Conservation (phyloP, 2,329 filamentous ascomycete genomes). For the Xylariaceae sp. region DNA sequence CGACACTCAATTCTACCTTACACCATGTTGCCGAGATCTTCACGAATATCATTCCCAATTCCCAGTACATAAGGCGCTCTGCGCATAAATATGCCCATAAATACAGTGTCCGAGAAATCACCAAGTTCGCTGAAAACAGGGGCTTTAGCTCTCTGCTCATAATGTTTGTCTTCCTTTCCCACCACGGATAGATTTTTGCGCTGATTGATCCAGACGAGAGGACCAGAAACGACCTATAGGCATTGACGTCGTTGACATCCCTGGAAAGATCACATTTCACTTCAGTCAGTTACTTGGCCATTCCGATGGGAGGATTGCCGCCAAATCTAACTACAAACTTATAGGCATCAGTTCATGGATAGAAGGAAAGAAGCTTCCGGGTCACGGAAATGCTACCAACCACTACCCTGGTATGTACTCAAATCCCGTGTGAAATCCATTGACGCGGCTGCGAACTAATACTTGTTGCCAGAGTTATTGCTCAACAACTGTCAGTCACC, state of each 20-base stretch:
- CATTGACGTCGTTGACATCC: constrained; percentile 79
- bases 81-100: constrained; percentile 82
- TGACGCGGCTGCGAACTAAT: too few species aligned
- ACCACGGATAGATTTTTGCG: not conserved
- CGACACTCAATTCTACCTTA: constrained; percentile 80
- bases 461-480: constrained; percentile 79
- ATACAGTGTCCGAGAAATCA: constrained; percentile 88
- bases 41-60: constrained; percentile 79
- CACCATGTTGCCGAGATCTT: constrained; percentile 79
- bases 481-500: constrained; percentile 66
- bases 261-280: constrained; percentile 84
- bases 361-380: constrained; percentile 80
- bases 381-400: constrained; percentile 82
- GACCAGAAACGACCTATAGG: constrained; percentile 82
- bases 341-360: constrained; percentile 59
- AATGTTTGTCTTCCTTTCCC: constrained; percentile 35
- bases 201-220: constrained; percentile 52
- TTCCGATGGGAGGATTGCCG: too few species aligned
- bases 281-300: constrained; percentile 59
- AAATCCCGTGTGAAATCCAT: too few species aligned
- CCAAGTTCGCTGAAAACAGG: constrained; percentile 75
- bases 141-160: constrained; percentile 82
- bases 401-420: constrained; percentile 60
- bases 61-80: constrained; percentile 80
- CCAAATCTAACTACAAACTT: constrained; percentile 6